phyloP scores from a whole-genome alignment of 2,329 filamentous ascomycete species.

The Sarocladium kiliense region DNA sequence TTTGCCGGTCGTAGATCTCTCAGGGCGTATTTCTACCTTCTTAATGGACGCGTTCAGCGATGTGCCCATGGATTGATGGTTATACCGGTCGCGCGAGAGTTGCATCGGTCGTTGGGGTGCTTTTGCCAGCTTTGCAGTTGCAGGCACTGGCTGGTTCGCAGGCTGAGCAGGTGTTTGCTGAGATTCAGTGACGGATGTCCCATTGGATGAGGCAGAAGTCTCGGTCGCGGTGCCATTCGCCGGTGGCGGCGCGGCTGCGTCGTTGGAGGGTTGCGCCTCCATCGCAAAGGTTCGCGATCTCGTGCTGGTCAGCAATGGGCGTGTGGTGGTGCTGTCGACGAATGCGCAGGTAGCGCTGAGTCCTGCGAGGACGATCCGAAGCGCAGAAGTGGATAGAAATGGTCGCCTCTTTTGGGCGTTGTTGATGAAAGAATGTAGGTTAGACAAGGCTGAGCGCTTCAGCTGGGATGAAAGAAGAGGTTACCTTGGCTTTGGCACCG shows the following conservation, averaged over 20 bases:
- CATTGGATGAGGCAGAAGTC: background rate
- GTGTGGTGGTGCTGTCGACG: background rate
- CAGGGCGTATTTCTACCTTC: slow-evolving; percentile 50
- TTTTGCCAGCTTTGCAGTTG: slow-evolving; percentile 11
- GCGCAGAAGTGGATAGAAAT: background rate
- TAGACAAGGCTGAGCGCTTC: background rate
- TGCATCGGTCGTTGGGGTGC: slow-evolving; percentile 18
- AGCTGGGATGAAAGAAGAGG: slow-evolving; percentile 3
- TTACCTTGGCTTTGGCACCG: background rate
- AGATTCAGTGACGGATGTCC: background rate
- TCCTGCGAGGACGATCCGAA: background rate
- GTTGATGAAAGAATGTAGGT: background rate
- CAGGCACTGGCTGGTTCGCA: slow-evolving; percentile 11
- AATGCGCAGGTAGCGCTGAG: background rate
- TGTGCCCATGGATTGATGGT: slow-evolving; percentile 62
- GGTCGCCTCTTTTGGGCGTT: background rate
- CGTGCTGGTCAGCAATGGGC: background rate
- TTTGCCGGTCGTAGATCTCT: too few species aligned
- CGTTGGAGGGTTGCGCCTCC: slow-evolving; percentile 4
- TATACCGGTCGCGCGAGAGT: slow-evolving; percentile 46
- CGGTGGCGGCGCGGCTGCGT: background rate
- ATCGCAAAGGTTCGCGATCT: background rate
- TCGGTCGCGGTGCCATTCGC: background rate
- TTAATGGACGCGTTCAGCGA: slow-evolving; percentile 62
- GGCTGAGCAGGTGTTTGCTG: background rate